Evolutionary conservation across 345 rosid species (phyloP).

Genomic region (Acer negundo): DNA sequence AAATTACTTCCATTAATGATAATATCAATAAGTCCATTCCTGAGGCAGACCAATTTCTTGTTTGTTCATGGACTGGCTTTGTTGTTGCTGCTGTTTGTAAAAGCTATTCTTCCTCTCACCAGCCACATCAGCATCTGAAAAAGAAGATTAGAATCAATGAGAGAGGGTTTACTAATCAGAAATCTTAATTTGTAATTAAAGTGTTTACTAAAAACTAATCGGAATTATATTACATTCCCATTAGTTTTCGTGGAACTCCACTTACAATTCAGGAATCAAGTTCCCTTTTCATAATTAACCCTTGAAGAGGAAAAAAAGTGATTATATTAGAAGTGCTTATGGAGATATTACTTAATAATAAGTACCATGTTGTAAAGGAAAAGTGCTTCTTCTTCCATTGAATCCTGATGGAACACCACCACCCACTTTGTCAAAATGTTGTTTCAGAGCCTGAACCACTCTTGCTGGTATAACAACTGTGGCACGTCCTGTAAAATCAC

Average conservation of each 20-base stretch:
- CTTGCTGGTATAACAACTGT: conserved; percentile 80
- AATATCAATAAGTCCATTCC: conserved; percentile 75
- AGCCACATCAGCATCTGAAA: conserved; percentile 35
- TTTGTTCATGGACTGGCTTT: conserved; percentile 36
- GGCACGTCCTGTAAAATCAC: conserved; percentile 54
- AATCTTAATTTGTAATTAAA: too few relatives aligned
- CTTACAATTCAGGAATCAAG: too few relatives aligned
- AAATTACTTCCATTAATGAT: background rate
- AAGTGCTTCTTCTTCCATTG: conserved; percentile 22
- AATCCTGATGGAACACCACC: conserved; percentile 39
- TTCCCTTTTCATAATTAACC: background rate
- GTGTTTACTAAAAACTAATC: too few relatives aligned
- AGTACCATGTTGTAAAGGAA: conserved; percentile 55
- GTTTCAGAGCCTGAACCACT: conserved; percentile 78
- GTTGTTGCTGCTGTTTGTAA: conserved; percentile 38
- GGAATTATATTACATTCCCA: too few relatives aligned
- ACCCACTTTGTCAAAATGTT: conserved; percentile 71
- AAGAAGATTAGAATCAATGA: background rate
- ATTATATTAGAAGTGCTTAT: background rate
- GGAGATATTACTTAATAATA: conserved; percentile 10
- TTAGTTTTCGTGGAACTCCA: too few relatives aligned
- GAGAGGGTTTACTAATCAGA: background rate
- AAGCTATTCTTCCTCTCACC: conserved; percentile 27
- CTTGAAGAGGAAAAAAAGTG: background rate
- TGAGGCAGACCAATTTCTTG: conserved; percentile 64